Base-by-base conservation (phyloP, 768 basidiomycete species). In the Steccherinum ochraceum region DNA sequence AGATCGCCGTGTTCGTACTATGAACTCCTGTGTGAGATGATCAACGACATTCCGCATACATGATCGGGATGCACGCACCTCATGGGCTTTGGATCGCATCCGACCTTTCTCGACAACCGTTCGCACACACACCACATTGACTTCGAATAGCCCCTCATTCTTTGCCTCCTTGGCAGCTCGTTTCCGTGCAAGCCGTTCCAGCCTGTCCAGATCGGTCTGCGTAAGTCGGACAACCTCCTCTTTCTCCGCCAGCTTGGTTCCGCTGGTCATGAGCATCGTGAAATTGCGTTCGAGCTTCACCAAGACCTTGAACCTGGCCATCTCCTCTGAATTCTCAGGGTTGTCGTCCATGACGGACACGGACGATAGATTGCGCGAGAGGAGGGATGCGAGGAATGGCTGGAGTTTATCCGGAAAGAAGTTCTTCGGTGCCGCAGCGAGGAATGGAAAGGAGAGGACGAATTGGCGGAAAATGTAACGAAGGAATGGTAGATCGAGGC, bases 381-480 rank as follows among this genome's bases (percentile, higher is more conserved):
- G 71, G 54, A 92, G 76, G 25, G 86, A 89, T 27, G 84, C 81
- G 49, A 93, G 76, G 66, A 98, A 98, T 0, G 95, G 94, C 69
- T 98, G 95, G 2, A 99, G 79, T 67, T 99, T 98, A 52, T 84
- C 81, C 1, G 89, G 84, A 70, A 95, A 99, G 68, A 99, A 98
- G 59, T 89, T 80, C 59, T 86, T 81, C 0, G 93, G 93, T 0
- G 93, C 94, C 1, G 86, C 73, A 45, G 83, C 80, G 67, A 99
- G 83, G 73, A 99, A 96, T 12, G 96, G 96, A 64, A 99, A 98
- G 0, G 93, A 89, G 51, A 97, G 76, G 52, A 97, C 77, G 62
- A 93, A 97, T 65, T 94, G 91, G 48, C 86, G 83, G 65, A 98
- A 94, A 58, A 95, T 76, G 68, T 87, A 96, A 20, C 83, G 78